Evolutionary conservation across 2,329 filamentous ascomycete species (phyloP).

Genomic region (Aspergillus cejpii): DNA sequence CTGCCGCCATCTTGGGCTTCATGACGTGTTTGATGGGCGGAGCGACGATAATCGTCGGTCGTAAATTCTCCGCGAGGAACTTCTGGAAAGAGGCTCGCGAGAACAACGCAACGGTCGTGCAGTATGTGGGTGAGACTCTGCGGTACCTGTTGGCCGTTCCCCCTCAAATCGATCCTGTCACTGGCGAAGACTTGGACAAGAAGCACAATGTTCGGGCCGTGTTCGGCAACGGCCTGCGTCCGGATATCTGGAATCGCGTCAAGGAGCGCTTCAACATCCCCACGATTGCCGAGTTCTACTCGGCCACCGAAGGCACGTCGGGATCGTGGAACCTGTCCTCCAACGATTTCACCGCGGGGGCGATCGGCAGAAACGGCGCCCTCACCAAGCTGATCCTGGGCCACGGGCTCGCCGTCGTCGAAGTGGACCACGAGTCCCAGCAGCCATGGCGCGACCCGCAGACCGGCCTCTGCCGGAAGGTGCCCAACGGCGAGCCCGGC

Average conservation of each 20-base stretch:
- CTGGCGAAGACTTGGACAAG: constrained; percentile 62
- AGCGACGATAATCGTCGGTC: constrained; percentile 63
- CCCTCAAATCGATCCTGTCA: constrained; percentile 55
- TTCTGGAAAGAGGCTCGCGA: constrained; percentile 74
- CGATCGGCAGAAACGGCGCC: constrained; percentile 66
- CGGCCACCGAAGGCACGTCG: constrained; percentile 64
- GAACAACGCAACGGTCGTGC: constrained; percentile 65
- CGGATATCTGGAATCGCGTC: constrained; percentile 79
- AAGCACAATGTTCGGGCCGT: constrained; percentile 66
- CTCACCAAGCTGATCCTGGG: constrained; percentile 54
- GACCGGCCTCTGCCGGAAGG: constrained; percentile 61
- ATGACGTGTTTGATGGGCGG: constrained; percentile 54
- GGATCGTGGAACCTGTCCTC: constrained; percentile 66
- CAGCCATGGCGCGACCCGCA: constrained; percentile 59
- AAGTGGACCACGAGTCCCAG: constrained; percentile 66
- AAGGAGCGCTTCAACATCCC: constrained; percentile 72
- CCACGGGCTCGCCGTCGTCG: constrained; percentile 52
- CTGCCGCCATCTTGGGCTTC: constrained; percentile 65
- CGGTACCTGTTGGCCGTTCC: constrained; percentile 69
- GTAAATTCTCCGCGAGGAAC: constrained; percentile 67
- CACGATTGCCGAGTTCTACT: constrained; percentile 73
- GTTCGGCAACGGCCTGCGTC: constrained; percentile 77
- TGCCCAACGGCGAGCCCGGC: constrained; percentile 57
- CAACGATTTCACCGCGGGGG: constrained; percentile 68
- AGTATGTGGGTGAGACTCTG: constrained; percentile 84